phyloP scores from a whole-genome alignment of 164 flowering plant species.

The Nymphaea colorata region DNA sequence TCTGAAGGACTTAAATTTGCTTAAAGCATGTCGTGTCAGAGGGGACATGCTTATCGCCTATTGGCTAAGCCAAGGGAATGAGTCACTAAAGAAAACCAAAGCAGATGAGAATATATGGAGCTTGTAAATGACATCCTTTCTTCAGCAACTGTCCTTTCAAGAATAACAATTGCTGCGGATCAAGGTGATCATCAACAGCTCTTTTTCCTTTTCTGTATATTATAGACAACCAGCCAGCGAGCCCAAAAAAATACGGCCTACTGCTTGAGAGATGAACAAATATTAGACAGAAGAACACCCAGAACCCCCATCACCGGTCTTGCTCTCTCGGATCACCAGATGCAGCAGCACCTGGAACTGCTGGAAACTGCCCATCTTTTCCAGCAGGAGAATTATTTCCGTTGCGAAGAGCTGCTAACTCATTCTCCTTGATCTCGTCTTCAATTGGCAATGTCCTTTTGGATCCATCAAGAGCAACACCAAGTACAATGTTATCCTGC shows the following conservation, averaged over 20 bases:
- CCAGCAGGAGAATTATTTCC: conserved; percentile 30
- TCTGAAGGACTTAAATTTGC: too few species aligned
- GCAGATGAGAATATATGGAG: too few species aligned
- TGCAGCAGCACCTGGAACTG: conserved; percentile 15
- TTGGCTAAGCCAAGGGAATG: too few species aligned
- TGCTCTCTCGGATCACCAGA: conserved; percentile 24
- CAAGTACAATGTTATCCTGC: conserved; percentile 67
- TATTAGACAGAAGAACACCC: too few species aligned
- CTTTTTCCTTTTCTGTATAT: background rate
- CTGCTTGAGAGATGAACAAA: background rate
- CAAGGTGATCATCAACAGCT: background rate
- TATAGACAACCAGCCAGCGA: background rate
- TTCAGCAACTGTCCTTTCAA: too few species aligned
- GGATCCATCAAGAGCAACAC: conserved; percentile 68
- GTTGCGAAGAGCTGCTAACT: conserved; percentile 32
- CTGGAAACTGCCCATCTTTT: conserved; percentile 27
- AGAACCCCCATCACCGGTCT: conserved; percentile 8
- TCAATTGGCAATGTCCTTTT: conserved; percentile 81
- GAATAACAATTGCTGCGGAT: too few species aligned
- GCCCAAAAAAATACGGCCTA: background rate
- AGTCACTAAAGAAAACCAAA: too few species aligned
- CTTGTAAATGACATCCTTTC: too few species aligned
- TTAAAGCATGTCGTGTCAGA: too few species aligned
- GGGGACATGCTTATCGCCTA: too few species aligned
- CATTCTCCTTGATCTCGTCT: conserved; percentile 50